Percentiles rank a stretch among this genome's conserved stretches.
These are phyloP conservation scores for Hyaloscypha bicolor DNA, from an alignment of 495 filamentous ascomycete species.

Conservation along the genomic window DNA sequence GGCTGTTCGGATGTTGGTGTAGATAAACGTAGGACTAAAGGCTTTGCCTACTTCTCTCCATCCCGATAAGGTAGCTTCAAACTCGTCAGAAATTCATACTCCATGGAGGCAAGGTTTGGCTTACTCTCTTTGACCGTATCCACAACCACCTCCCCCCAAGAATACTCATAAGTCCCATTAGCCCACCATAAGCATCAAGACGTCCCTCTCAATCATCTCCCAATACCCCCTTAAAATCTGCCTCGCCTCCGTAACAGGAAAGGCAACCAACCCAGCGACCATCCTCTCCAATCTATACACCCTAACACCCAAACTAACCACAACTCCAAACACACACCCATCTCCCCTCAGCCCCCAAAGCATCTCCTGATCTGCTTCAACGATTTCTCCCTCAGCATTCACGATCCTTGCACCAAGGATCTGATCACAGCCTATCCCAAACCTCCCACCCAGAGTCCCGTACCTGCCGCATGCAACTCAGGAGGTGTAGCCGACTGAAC, in stretches of 20 bases:
- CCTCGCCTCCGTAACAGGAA: background rate
- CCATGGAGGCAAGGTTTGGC: too few relatives aligned
- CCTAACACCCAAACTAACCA: background rate
- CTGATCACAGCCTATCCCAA: conserved; percentile 43
- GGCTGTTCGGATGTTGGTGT: conserved; percentile 29
- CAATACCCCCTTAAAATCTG: background rate
- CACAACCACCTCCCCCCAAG: conserved; percentile 28
- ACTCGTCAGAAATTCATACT: too few relatives aligned
- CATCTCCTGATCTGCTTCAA: conserved; percentile 37
- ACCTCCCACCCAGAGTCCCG: conserved; percentile 34
- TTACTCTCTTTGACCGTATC: conserved; percentile 32
- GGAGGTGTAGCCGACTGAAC: conserved; percentile 37
- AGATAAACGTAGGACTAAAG: conserved; percentile 24
- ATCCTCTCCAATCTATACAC: background rate
- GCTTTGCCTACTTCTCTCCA: conserved; percentile 26
- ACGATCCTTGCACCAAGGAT: conserved; percentile 42
- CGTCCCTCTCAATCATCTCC: background rate
- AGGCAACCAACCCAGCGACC: background rate
- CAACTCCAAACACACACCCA: conserved; percentile 41
- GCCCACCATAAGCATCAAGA: background rate
- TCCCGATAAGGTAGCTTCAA: conserved; percentile 28
- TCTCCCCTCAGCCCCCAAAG: conserved; percentile 40
- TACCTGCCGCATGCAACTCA: conserved; percentile 45
- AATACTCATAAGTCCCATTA: conserved; percentile 23
- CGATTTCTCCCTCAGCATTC: conserved; percentile 35